Base-by-base conservation (phyloP, 371 early-diverging fungal species). In the Neoconidiobolus thromboides region DNA sequence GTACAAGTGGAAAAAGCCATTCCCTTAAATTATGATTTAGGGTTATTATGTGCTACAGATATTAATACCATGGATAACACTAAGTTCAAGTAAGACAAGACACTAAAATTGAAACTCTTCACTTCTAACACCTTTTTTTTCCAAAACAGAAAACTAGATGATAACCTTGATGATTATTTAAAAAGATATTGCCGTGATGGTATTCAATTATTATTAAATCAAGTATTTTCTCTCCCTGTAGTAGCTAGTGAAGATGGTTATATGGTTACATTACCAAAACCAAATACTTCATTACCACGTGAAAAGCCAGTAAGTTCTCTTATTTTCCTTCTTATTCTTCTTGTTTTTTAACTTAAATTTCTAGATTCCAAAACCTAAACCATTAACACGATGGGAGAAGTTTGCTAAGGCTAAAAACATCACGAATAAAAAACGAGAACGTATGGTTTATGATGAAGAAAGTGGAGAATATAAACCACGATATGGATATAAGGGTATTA, bases 341-440 rank as follows among this genome's bases (percentile, higher is more conserved):
- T 63, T 2, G 10, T 66, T 50, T 44, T 49, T 55, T 41, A 14
- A 15, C 54, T 54, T 65, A 12, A 10, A 64, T 44, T 66, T 42
- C 38, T 46, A 75, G 63, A 57, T 91, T 44, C 93, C 95, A 57
- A 87, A 86, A 72, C 84, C 79, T 46, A 87, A 86, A 68, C 80
- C 87, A 40, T 69, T 80, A 73, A 98, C 99, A 3, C 83, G 91
- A 65, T 99, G 99, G 99, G 98, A 99, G 75, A 87, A 87, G 78
- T 99, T 99, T 74, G 99, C 99, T 62, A 86, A 91, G 70, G 76
- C 78, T 64, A 99, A 98, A 77, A 97, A 97, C 36, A 97, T 99
- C 65, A 78, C 82, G 68, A 93, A 91, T 62, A 79, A 73, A 68
- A 93, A 93, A 73, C 82, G 81, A 68, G 78, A 80, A 2, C 75